A percentile compares a stretch with the other conserved stretches of the same genome.
Conservation (phyloP, 2,329 filamentous ascomycete species). For the Phialophora expanda region DNA sequence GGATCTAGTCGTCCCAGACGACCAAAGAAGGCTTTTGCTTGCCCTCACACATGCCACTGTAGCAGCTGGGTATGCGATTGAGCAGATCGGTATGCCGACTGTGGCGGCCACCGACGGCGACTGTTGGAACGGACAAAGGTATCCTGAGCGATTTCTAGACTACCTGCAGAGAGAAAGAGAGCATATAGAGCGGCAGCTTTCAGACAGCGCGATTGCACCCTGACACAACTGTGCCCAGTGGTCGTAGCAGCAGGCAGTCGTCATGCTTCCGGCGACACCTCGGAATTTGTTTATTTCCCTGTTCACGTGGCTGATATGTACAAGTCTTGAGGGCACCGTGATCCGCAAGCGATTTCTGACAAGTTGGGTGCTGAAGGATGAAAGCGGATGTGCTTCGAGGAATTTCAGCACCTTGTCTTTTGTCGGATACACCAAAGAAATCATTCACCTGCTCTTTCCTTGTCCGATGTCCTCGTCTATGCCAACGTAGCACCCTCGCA, state of each 20-base stretch:
- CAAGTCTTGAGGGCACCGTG: background rate
- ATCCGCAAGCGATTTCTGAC: background rate
- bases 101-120: conserved; percentile 43
- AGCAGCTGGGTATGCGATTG: conserved; percentile 89
- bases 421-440: background rate
- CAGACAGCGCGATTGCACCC: background rate
- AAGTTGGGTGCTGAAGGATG: no score
- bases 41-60: conserved; percentile 80
- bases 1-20: conserved; percentile 33
- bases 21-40: conserved; percentile 59
- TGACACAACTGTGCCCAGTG: background rate
- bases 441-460: background rate
- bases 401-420: background rate
- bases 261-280: background rate
- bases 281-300: background rate
- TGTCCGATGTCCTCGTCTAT: background rate
- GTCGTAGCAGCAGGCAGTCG: background rate
- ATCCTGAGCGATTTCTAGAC: conserved; percentile 29
- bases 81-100: conserved; percentile 83
- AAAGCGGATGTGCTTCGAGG: background rate
- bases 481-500: background rate
- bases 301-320: background rate
- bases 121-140: conserved; percentile 50
- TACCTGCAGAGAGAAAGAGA: conserved; percentile 34
- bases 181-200: conserved; percentile 20